phyloP scores from a whole-genome alignment of 2,329 filamentous ascomycete species.

The Ceratocystis huliohia region DNA sequence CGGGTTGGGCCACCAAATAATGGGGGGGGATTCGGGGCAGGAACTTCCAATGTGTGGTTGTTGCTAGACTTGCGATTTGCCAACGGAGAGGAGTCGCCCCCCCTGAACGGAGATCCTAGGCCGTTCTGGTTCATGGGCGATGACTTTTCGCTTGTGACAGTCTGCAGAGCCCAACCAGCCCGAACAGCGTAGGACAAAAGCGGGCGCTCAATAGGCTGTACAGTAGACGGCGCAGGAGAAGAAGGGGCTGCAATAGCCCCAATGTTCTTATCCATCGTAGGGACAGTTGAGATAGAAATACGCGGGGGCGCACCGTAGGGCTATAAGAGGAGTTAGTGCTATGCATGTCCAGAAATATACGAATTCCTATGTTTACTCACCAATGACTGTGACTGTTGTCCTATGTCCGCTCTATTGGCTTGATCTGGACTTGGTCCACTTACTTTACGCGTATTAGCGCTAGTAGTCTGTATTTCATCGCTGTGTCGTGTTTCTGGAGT shows the following conservation, averaged over 20 bases:
- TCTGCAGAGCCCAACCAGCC: constrained; percentile 43
- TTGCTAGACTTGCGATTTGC: constrained; percentile 9
- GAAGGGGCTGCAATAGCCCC: neutral
- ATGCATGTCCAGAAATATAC: neutral
- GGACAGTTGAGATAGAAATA: neutral
- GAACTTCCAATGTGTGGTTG: constrained; percentile 10
- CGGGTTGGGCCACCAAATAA: constrained; percentile 5
- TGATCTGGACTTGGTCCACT: neutral
- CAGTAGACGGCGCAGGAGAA: neutral
- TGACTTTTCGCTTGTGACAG: constrained; percentile 45
- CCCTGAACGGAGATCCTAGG: constrained; percentile 42
- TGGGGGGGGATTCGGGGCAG: constrained; percentile 8
- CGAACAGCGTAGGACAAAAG: constrained; percentile 46
- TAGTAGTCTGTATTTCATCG: neutral
- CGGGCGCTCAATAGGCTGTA: neutral
- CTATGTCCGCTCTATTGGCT: neutral
- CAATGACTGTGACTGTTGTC: neutral
- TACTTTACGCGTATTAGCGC: neutral
- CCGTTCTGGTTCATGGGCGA: constrained; percentile 41
- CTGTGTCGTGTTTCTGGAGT: neutral
- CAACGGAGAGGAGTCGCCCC: neutral
- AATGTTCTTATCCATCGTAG: neutral
- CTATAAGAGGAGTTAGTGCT: neutral
- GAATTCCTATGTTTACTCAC: neutral
- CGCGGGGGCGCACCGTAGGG: neutral